phyloP scores from a whole-genome alignment of 495 filamentous ascomycete species.

The Xylaria cubensis region DNA sequence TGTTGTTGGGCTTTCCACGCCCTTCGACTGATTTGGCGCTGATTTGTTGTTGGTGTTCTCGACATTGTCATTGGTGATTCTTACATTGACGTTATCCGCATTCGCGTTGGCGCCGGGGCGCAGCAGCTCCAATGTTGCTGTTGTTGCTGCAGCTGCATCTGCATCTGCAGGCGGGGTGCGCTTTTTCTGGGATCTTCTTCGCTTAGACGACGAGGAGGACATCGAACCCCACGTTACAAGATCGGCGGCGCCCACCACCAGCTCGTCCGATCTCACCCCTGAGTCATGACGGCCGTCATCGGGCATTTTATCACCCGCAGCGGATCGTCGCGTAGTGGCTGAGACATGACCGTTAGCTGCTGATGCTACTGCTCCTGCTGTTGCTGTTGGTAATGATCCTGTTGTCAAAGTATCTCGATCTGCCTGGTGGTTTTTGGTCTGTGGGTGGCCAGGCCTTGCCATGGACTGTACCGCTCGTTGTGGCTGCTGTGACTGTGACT shows the following conservation, averaged over 20 bases:
- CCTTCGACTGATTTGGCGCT: neutral
- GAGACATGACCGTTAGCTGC: neutral
- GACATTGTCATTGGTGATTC: neutral
- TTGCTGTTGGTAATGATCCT: neutral
- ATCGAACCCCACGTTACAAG: neutral
- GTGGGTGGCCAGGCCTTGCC: constrained; percentile 30
- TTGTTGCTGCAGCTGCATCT: neutral
- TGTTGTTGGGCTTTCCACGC: neutral
- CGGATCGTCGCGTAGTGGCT: neutral
- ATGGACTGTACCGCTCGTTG: constrained; percentile 38
- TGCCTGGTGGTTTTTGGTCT: constrained; percentile 15
- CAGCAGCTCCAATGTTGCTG: neutral
- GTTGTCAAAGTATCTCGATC: constrained; percentile 21
- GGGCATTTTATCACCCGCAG: neutral
- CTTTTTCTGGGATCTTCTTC: constrained; percentile 1
- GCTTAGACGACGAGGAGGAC: neutral
- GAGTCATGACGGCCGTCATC: constrained; percentile 8
- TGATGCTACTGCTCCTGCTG: neutral
- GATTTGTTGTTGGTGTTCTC: neutral
- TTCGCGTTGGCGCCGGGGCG: neutral
- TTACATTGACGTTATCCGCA: too few relatives aligned
- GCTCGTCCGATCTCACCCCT: constrained; percentile 4
- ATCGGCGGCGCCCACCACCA: neutral
- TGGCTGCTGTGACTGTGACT: constrained; percentile 2
- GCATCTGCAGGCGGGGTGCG: constrained; percentile 14